These are phyloP conservation scores for Heritiera littoralis DNA, from an alignment of 345 rosid genomes.

Conservation along the genomic window DNA sequence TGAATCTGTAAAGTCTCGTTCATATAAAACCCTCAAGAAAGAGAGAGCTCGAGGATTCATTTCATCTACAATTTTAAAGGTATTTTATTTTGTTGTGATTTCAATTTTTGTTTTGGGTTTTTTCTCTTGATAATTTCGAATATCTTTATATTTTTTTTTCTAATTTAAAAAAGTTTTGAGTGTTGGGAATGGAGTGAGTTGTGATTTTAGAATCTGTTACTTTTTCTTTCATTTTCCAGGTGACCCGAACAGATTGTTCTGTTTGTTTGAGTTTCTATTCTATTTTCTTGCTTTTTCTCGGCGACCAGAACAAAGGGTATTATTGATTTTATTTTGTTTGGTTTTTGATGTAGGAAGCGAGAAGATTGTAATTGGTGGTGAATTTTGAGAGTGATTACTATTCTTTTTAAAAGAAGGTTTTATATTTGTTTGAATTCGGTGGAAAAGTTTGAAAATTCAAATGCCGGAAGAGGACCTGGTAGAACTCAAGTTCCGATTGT, in stretches of 20 bases:
- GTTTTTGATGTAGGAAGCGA: conserved; percentile 13
- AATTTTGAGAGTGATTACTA: not conserved
- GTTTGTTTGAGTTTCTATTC: not conserved
- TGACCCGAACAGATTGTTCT: not conserved
- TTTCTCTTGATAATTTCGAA: not conserved
- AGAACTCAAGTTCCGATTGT: conserved; percentile 82
- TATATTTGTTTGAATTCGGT: conserved; percentile 26
- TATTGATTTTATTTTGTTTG: not conserved
- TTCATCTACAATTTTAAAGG: not conserved
- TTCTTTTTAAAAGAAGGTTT: not conserved
- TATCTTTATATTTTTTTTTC: not conserved
- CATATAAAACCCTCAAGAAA: conserved; percentile 9
- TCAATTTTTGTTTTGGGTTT: not conserved
- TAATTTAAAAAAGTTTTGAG: not conserved
- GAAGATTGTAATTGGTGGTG: conserved; percentile 6
- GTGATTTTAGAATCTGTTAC: conserved; percentile 6
- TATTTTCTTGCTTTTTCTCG: conserved; percentile 11
- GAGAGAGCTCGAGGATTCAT: not conserved
- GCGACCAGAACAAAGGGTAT: not conserved
- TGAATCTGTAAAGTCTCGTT: not conserved
- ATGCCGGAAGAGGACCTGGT: conserved; percentile 85
- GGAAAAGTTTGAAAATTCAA: conserved; percentile 32
- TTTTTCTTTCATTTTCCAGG: conserved; percentile 7
- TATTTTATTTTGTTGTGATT: conserved; percentile 1
- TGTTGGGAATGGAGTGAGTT: not conserved